Conservation (phyloP, 345 rosid species). For the Moricandia arvensis region DNA sequence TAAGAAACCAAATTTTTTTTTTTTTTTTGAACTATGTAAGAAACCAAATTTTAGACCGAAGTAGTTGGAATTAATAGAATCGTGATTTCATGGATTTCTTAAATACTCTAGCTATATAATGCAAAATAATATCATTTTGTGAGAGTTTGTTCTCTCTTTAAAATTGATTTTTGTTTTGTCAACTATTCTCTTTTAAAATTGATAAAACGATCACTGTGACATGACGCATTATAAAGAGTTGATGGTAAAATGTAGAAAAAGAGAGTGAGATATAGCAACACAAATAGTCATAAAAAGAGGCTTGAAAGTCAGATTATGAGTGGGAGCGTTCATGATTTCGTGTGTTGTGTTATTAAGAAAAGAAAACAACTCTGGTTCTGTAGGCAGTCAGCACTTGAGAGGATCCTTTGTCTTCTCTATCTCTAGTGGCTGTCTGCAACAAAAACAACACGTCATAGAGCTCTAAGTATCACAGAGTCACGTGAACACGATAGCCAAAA, state of each 20-base stretch:
- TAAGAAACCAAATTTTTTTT: neutral
- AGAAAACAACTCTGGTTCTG: conserved; percentile 12
- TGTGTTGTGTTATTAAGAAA: neutral
- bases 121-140: no score
- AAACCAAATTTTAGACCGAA: neutral
- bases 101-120: no score
- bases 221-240: no score
- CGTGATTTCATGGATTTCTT: no score
- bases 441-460: conserved; percentile 28
- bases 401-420: conserved; percentile 17
- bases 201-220: no score
- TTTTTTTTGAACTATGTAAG: no score
- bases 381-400: conserved; percentile 33
- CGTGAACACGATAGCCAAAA: conserved; percentile 34
- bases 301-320: conserved; percentile 36
- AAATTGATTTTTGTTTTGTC: no score
- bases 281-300: conserved; percentile 27
- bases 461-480: conserved; percentile 22
- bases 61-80: no score
- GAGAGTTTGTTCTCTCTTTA: no score
- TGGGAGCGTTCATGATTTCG: conserved; percentile 20
- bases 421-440: conserved; percentile 15
- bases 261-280: neutral
- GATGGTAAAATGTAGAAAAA: no score
- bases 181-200: no score